Evolutionary conservation across 306 rosid species (phyloP), one percentile per base, ranked within the genome.

Genomic region (Castanospermum australe): DNA sequence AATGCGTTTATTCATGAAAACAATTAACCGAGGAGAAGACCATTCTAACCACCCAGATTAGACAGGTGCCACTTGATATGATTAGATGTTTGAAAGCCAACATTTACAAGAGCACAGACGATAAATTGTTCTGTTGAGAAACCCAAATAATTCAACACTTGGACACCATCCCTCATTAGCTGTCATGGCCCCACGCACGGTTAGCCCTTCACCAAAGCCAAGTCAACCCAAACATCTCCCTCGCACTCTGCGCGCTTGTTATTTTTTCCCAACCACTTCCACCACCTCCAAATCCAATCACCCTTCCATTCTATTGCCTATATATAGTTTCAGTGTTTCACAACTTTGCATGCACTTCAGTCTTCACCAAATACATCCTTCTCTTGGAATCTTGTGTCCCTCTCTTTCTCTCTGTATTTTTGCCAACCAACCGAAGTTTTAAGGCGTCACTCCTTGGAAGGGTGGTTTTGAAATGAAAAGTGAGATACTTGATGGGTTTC

Each of bases 151-250:
- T 80, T 67, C 17, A 71, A 76, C 48, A 73, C 73, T 78, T 73
- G 39, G 65, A 65, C 55, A 55, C 38, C 50, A 57, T 80, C 75
- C 41, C 36, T 69, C 56, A 72, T 82, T 80, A 71, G 87, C 85
- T 86, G 85, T 77, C 81, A 36, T 1, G 82, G 80, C 38, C 83
- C 88, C 80, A 64, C 74, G 30, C 4, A 45, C 38, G 22, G 18
- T 14, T 13, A 9, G 32, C 66, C 81, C 4, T 35, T 36, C 74
- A 62, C 51, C 51, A 10, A 11, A 64, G 67, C 80, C 75, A 74
- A 41, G 82, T 87, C 90, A 78, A 81, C 79, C 65, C 67, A 62
- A 25, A 56, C 1, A 1, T 79, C 67, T 48, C 20, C 28, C 8
- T 15, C 45, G 2, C 71, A 54, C 30, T 62, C 35, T 11, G 24